Conservation (phyloP, 306 rosid genomes). For the Castanospermum australe region DNA sequence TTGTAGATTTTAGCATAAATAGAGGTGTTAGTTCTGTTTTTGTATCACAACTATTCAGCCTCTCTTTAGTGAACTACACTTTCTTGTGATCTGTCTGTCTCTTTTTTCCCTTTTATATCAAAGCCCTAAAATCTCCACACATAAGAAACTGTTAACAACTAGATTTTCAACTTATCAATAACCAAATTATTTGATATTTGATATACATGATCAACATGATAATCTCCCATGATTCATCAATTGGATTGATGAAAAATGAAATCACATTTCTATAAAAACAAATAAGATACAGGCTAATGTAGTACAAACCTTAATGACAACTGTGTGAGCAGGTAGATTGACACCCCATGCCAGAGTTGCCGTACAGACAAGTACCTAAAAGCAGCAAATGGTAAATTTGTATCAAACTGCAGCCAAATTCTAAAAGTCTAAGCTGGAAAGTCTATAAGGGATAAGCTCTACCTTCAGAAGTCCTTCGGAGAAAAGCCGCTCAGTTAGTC, state of each 20-base stretch:
- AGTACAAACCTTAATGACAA: slow-evolving; percentile 86
- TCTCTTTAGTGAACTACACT: not conserved
- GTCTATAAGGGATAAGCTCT: slow-evolving; percentile 21
- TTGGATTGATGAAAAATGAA: not conserved
- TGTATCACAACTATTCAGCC: too few species aligned
- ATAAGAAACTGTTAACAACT: not conserved
- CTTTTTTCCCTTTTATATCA: not conserved
- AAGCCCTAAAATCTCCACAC: not conserved
- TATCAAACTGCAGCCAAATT: not conserved
- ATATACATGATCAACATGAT: not conserved
- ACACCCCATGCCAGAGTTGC: slow-evolving; percentile 99
- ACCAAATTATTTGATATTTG: not conserved
- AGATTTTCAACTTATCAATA: not conserved
- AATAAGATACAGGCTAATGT: not conserved
- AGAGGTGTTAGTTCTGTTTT: too few species aligned
- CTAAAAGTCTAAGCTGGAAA: slow-evolving; percentile 8
- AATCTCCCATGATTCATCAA: not conserved
- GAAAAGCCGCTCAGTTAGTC: slow-evolving; percentile 91
- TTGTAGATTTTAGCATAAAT: too few species aligned
- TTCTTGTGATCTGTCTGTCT: not conserved
- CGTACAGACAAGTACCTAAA: slow-evolving; percentile 94
- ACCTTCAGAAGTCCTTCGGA: slow-evolving; percentile 93
- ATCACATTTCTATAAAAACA: not conserved
- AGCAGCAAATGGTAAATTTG: slow-evolving; percentile 26
- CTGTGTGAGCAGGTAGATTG: slow-evolving; percentile 98